These are phyloP conservation scores for Aegilops bicornis DNA, from an alignment of 176 grass and related monocot genomes.

Conservation along the genomic window DNA sequence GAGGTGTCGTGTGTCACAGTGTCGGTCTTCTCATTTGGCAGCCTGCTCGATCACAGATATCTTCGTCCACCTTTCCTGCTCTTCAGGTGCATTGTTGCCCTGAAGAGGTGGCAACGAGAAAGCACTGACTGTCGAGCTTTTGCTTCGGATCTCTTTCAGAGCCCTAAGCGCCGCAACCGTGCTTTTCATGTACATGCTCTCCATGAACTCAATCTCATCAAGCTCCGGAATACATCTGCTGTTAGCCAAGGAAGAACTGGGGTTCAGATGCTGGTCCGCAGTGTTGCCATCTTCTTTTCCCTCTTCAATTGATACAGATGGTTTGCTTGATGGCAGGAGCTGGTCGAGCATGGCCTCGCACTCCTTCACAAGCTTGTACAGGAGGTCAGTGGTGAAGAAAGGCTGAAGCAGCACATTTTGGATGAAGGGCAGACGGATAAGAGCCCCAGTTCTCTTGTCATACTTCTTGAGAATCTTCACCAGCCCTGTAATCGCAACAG, in stretches of 20 bases:
- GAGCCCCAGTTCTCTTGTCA: slow-evolving; percentile 91
- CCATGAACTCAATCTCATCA: slow-evolving; percentile 90
- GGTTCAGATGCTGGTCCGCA: slow-evolving; percentile 34
- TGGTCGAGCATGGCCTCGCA: slow-evolving; percentile 80
- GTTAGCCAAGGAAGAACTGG: slow-evolving; percentile 45
- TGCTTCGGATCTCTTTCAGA: slow-evolving; percentile 85
- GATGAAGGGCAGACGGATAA: slow-evolving; percentile 82
- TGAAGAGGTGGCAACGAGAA: slow-evolving; percentile 87
- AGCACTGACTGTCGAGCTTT: slow-evolving; percentile 83
- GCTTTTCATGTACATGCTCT: slow-evolving; percentile 94
- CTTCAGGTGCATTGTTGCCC: slow-evolving; percentile 48
- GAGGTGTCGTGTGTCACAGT: neutral
- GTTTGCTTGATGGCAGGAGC: slow-evolving; percentile 59
- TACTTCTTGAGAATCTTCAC: slow-evolving; percentile 99
- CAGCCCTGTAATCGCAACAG: slow-evolving; percentile 52
- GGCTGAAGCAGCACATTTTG: slow-evolving; percentile 92
- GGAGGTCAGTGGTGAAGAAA: slow-evolving; percentile 92
- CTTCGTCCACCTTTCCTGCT: slow-evolving; percentile 55
- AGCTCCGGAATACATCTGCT: slow-evolving; percentile 46
- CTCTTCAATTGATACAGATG: slow-evolving; percentile 49
- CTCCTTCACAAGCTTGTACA: slow-evolving; percentile 88
- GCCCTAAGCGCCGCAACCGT: slow-evolving; percentile 65
- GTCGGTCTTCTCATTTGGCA: slow-evolving; percentile 48
- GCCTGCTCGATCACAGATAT: slow-evolving; percentile 67
- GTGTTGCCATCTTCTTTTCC: slow-evolving; percentile 23